Base-by-base conservation (phyloP, 805 yeast genomes). In the Candida boleticola region DNA sequence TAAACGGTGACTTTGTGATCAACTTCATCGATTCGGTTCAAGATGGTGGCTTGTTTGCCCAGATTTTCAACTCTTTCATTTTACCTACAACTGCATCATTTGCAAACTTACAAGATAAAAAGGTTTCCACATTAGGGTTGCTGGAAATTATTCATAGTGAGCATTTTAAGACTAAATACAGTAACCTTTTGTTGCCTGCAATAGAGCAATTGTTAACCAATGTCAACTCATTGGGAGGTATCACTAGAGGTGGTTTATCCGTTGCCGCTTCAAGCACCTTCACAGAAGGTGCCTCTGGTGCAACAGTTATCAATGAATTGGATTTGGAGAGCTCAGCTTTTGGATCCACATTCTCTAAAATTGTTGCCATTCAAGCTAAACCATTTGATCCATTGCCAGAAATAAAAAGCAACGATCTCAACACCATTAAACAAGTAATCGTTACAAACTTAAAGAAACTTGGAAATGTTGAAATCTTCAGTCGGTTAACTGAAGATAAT, bases 281-380 rank as follows among this genome's bases (percentile, higher is more conserved):
- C 5, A 21, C 42, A 3, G 52, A 52, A 3, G 57, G 47, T 17
- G 48, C 52, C 40, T 23, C 27, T 7, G 27, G 27, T 7, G 45
- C 61, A 3, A 61, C 66, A 31, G 72, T 69, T 22, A 63, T 69
- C 27, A 61, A 61, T 30, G 82, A 77, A 37, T 54, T 75, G 17
- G 84, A 83, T 49, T 55, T 75, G 20, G 96, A 89, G 47, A 75
- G 83, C 38, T 59, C 73, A 2, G 72, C 93, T 2, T 93, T 90
- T 63, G 98, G 98, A 2, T 83, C 97, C 0, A 80, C 83, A 40
- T 93, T 79, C 62, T 86, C 95, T 40, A 82, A 77, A 55, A 70
- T 93, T 45, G 79, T 76, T 1, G 76, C 85, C 2, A 81, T 89
- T 37, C 72, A 77, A 26, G 63, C 64, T 13, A 79, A 73, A 48